A percentile compares a stretch with the other conserved stretches of the same genome.
Conservation (phyloP, 495 filamentous ascomycete genomes). For the Beverwykella pulmonaria region DNA sequence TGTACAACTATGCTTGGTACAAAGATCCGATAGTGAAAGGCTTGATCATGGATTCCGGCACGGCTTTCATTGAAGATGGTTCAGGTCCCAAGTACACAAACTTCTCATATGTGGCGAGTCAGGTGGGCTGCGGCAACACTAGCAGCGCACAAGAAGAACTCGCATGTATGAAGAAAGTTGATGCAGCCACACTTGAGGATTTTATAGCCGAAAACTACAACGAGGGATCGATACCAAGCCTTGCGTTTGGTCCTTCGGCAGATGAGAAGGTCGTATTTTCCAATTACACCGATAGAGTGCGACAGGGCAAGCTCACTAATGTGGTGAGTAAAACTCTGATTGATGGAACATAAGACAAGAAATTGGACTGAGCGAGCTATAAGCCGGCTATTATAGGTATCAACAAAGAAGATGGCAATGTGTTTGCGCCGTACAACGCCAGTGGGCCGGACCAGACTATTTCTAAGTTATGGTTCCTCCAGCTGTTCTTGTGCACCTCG, state of each 20-base stretch:
- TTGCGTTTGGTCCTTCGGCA: conserved; percentile 38
- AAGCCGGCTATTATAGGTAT: conserved; percentile 36
- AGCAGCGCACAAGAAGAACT: conserved; percentile 46
- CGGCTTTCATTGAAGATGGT: conserved; percentile 15
- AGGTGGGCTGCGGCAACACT: conserved; percentile 51
- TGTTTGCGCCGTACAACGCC: conserved; percentile 25
- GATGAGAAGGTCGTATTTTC: conserved; percentile 42
- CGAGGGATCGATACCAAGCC: conserved; percentile 20
- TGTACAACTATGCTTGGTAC: conserved; percentile 24
- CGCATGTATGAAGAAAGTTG: conserved; percentile 53
- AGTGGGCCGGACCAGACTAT: conserved; percentile 1
- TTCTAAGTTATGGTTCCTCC: background rate
- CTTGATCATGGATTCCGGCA: conserved; percentile 38
- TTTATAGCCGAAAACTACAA: conserved; percentile 42
- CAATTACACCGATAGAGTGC: conserved; percentile 40
- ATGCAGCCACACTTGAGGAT: conserved; percentile 45
- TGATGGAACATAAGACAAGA: background rate
- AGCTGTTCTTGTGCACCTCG: conserved; percentile 10
- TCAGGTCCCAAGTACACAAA: conserved; percentile 32
- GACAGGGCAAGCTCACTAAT: conserved; percentile 18
- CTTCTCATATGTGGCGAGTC: conserved; percentile 51
- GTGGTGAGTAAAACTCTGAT: conserved; percentile 4
- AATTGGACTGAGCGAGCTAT: conserved; percentile 9
- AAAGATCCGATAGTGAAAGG: conserved; percentile 42
- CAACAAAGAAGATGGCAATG: conserved; percentile 33